Conservation (phyloP, 1,284 basidiomycete genomes). For the Fomitopsis pinicola region DNA sequence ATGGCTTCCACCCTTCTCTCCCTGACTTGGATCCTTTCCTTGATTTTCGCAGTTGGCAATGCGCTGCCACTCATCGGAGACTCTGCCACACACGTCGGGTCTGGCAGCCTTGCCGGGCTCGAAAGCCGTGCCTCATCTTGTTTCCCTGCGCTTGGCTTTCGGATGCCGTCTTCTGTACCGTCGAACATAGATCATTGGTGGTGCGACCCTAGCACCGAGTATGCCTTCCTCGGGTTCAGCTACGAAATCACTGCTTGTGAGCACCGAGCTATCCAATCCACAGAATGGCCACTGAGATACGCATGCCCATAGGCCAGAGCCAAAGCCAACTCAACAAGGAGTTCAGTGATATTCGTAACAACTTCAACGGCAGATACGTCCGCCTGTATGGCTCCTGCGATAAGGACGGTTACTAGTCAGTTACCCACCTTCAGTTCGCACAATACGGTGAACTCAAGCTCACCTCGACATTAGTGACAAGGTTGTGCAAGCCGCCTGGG, state of each 20-base stretch:
- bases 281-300: background rate
- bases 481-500: constrained; percentile 69
- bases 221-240: constrained; percentile 70
- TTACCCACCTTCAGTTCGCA: background rate
- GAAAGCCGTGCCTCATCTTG: constrained; percentile 29
- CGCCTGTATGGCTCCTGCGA: constrained; percentile 71
- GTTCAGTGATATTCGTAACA: constrained; percentile 57
- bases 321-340: constrained; percentile 44
- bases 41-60: background rate
- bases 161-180: constrained; percentile 48
- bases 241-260: constrained; percentile 53
- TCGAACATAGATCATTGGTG: constrained; percentile 49
- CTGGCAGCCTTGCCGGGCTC: background rate
- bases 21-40: background rate
- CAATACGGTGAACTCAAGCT: background rate
- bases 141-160: constrained; percentile 57
- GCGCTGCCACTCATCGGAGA: background rate
- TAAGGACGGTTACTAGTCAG: constrained; percentile 57
- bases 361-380: constrained; percentile 64
- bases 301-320: constrained; percentile 24
- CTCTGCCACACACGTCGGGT: background rate
- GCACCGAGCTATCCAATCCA: constrained; percentile 2
- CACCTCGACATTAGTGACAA: constrained; percentile 44
- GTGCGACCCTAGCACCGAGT: constrained; percentile 58
- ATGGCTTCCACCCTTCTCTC: background rate